Evolutionary conservation across 371 early-diverging fungal species (phyloP).

Genomic region (Rhizopus delemar): DNA sequence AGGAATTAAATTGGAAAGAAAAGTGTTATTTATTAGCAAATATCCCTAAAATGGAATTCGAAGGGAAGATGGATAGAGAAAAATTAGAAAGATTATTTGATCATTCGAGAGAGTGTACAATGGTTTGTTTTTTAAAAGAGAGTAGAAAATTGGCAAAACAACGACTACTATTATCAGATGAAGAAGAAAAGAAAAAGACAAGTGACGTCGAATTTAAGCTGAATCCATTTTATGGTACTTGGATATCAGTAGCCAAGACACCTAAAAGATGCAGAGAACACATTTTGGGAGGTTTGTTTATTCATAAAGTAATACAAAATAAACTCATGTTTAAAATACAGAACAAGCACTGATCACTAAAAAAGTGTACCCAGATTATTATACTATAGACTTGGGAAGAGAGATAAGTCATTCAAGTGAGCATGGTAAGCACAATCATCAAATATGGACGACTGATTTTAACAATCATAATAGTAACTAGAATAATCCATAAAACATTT

Average conservation of each 20-base stretch:
- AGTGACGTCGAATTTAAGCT: constrained; percentile 1
- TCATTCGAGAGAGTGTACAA: constrained; percentile 21
- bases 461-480: constrained; percentile 11
- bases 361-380: constrained; percentile 20
- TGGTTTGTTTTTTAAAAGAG: constrained; percentile 27
- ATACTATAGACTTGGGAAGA: constrained; percentile 23
- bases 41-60: constrained; percentile 3
- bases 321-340: neutral
- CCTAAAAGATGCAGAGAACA: constrained; percentile 25
- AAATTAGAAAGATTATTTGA: constrained; percentile 18
- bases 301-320: neutral
- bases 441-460: neutral
- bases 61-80: constrained; percentile 4
- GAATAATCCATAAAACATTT: constrained; percentile 18
- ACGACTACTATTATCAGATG: neutral
- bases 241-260: constrained; percentile 23
- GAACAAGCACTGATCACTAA: constrained; percentile 4
- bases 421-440: constrained; percentile 16
- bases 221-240: constrained; percentile 25
- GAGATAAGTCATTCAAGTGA: constrained; percentile 18
- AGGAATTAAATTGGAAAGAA: constrained; percentile 20
- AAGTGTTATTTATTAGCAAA: constrained; percentile 20
- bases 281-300: constrained; percentile 10
- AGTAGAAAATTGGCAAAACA: constrained; percentile 14
- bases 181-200: constrained; percentile 2